Evolutionary conservation across 768 basidiomycete genomes (phyloP), one percentile per base, ranked within the genome.

Genomic region (Agaricus bisporus): DNA sequence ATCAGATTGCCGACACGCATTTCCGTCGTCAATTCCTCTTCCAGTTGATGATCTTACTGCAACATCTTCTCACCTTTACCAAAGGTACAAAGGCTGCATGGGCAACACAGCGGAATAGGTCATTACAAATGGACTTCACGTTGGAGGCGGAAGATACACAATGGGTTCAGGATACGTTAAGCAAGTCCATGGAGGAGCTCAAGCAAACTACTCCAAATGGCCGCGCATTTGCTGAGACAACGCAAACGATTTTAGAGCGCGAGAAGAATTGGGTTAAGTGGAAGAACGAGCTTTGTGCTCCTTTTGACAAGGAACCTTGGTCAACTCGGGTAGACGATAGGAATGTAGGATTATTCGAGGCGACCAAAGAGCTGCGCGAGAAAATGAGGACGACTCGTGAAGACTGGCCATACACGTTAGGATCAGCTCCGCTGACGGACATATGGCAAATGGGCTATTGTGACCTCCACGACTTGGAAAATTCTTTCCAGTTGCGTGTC

Each of bases 21-120:
- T 97, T 97, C 74, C 87, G 93, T n/a, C 83, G 91, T 14, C 94
- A 95, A 69, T 83, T 94, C 68, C 76, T 95, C 17, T 85, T 95
- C 64, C 93, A 97, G 61, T 70, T 91, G 3, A 73, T 90, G 17
- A 86, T 90, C 39, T 74, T 90, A n/a, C 75, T 91, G 39, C 76
- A 82, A 47, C 86, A 91, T 64, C 76, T 94, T 25, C 74, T 86
- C 18, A 81, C 76, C 2, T 90, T 90, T 63, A 91, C 89, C 0
- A 85, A 86, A 58, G 56, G 76, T 2, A 76, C 78, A 1, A 91
- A 91, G 60, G 68, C 73, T 0, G 61, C 70, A 28, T 88, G 86
- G 81, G 67, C 74, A 8, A 76, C 80, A 0, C 68, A 78, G 3
- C 81, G 85, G 20, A 91, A 91, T 60, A 81, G 88, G 36, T 88